phyloP scores from a whole-genome alignment of 2,329 filamentous ascomycete species.

The Tolypocladium cylindrosporum region DNA sequence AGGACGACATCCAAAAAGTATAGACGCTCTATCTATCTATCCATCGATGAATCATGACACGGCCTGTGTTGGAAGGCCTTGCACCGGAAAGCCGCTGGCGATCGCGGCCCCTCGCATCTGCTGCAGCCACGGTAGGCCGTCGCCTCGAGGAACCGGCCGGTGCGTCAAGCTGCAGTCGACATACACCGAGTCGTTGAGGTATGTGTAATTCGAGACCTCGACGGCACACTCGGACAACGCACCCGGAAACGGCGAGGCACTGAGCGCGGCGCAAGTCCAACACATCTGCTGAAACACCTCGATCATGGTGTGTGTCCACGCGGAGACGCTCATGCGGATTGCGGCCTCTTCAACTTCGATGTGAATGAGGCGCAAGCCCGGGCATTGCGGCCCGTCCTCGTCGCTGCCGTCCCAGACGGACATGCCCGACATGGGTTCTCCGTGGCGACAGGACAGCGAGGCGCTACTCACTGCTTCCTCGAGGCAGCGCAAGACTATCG shows the following conservation, averaged over 20 bases:
- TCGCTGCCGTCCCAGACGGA: constrained; percentile 24
- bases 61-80: neutral
- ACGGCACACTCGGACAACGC: constrained; percentile 18
- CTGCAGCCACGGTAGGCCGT: constrained; percentile 17
- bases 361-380: constrained; percentile 22
- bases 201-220: constrained; percentile 21
- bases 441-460: constrained; percentile 12
- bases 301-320: constrained; percentile 23
- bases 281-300: constrained; percentile 27
- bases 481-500: constrained; percentile 18
- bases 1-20: neutral
- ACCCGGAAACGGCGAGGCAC: constrained; percentile 22
- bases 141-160: constrained; percentile 15
- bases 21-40: neutral
- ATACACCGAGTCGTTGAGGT: constrained; percentile 21
- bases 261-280: constrained; percentile 24
- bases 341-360: constrained; percentile 22
- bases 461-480: constrained; percentile 21
- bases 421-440: constrained; percentile 19
- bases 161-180: constrained; percentile 23
- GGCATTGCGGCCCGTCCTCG: constrained; percentile 13
- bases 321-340: constrained; percentile 21
- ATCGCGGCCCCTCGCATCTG: constrained; percentile 19
- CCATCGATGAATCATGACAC: neutral
- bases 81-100: constrained; percentile 21